Evolutionary conservation across 1,284 basidiomycete genomes (phyloP).

Genomic region (Ustilago lituana): DNA sequence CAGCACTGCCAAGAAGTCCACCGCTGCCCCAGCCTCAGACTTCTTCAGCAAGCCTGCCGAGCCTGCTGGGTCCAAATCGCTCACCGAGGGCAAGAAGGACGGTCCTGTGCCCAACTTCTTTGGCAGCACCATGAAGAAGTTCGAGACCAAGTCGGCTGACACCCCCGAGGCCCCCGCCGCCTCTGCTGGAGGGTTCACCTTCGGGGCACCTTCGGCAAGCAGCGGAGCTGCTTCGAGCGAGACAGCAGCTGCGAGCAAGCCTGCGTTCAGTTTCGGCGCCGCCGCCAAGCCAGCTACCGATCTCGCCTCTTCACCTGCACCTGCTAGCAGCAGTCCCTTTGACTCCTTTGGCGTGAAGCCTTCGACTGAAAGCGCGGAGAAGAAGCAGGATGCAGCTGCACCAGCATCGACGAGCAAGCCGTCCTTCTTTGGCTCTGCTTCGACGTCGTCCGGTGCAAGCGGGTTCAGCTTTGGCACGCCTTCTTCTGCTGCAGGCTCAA

Average conservation of each 20-base stretch:
- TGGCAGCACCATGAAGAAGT: slow-evolving; percentile 47
- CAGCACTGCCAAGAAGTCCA: slow-evolving; percentile 14
- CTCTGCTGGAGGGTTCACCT: slow-evolving; percentile 7
- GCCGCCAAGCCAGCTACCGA: slow-evolving; percentile 18
- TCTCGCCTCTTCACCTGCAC: not conserved
- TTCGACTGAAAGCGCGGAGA: slow-evolving; percentile 16
- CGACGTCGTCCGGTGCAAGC: not conserved
- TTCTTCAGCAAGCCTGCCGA: slow-evolving; percentile 45
- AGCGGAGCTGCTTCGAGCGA: not conserved
- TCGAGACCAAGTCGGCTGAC: slow-evolving; percentile 25
- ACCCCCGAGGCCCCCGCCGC: slow-evolving; percentile 8
- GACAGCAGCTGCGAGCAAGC: slow-evolving; percentile 1
- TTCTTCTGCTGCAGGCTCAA: slow-evolving; percentile 13
- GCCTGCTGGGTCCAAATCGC: slow-evolving; percentile 23
- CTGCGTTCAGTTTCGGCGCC: slow-evolving; percentile 38
- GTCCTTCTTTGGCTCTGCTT: slow-evolving; percentile 40
- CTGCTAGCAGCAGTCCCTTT: slow-evolving; percentile 1
- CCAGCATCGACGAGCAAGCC: slow-evolving; percentile 23
- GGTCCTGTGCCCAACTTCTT: slow-evolving; percentile 63
- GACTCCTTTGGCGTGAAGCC: slow-evolving; percentile 18
- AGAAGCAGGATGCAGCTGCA: slow-evolving; percentile 7
- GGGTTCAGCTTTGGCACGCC: slow-evolving; percentile 51
- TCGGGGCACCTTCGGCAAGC: slow-evolving; percentile 9
- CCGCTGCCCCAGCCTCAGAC: slow-evolving; percentile 27
- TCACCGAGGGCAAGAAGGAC: slow-evolving; percentile 49